A percentile compares a stretch with the other conserved stretches of the same genome.
Evolutionary conservation across 306 rosid genomes (phyloP).

Genomic region (Mimosa bimucronata): DNA sequence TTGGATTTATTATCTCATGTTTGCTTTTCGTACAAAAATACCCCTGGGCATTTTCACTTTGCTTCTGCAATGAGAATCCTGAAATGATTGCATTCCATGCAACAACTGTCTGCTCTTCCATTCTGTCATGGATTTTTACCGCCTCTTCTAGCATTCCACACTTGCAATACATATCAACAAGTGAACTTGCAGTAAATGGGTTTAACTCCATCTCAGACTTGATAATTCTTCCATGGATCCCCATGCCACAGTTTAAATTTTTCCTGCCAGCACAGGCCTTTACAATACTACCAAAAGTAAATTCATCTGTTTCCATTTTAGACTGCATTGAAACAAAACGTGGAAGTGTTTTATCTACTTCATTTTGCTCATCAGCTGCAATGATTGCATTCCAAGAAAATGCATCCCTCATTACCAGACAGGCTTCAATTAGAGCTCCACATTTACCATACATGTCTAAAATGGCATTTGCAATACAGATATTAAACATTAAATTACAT

Average conservation of each 20-base stretch:
- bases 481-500: background rate
- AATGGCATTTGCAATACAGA: constrained; percentile 36
- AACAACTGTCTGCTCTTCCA: too few relatives aligned
- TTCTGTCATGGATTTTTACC: too few relatives aligned
- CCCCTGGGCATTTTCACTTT: too few relatives aligned
- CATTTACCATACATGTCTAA: constrained; percentile 91
- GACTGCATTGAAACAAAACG: background rate
- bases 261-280: background rate
- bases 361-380: background rate
- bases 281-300: background rate
- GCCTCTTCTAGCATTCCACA: constrained; percentile 36
- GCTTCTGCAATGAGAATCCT: too few relatives aligned
- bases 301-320: background rate
- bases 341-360: background rate
- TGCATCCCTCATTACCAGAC: background rate
- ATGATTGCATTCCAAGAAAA: constrained; percentile 84
- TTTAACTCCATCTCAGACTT: too few relatives aligned
- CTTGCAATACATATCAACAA: too few relatives aligned
- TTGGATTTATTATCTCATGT: too few relatives aligned
- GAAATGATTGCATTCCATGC: too few relatives aligned
- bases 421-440: constrained; percentile 35
- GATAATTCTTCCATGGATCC: too few relatives aligned
- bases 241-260: too few relatives aligned
- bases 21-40: too few relatives aligned
- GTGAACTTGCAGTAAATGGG: too few relatives aligned